phyloP scores from a whole-genome alignment of 1,284 basidiomycete genomes.

The Apiotrichum akiyoshidainum region DNA sequence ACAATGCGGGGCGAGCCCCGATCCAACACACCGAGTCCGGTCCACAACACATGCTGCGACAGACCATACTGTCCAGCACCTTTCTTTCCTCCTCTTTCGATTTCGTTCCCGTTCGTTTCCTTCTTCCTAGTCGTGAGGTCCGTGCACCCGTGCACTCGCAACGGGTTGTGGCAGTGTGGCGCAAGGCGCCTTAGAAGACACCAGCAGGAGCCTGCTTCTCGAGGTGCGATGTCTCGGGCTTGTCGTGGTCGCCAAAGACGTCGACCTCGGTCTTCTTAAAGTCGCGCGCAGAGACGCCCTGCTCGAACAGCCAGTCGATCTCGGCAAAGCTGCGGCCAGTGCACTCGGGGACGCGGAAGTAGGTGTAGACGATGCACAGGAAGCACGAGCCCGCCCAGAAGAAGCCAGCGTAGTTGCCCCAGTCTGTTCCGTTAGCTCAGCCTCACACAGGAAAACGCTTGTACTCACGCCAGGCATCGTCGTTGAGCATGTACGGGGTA shows the following conservation, averaged over 20 bases:
- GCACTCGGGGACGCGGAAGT: constrained; percentile 40
- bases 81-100: too few species aligned
- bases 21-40: too few species aligned
- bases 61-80: too few species aligned
- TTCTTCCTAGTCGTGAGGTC: too few species aligned
- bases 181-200: neutral
- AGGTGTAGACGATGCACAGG: constrained; percentile 36
- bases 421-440: constrained; percentile 24
- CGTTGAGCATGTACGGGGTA: constrained; percentile 54
- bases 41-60: too few species aligned
- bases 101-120: too few species aligned
- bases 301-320: constrained; percentile 50
- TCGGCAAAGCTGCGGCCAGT: constrained; percentile 51
- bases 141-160: too few species aligned
- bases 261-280: constrained; percentile 28
- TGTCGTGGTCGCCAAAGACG: constrained; percentile 17
- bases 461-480: constrained; percentile 41
- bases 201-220: neutral
- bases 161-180: too few species aligned
- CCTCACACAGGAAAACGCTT: too few species aligned
- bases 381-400: constrained; percentile 35
- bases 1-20: too few species aligned
- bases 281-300: constrained; percentile 29
- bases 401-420: constrained; percentile 38
- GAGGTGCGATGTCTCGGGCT: neutral